Evolutionary conservation across 1,284 basidiomycete species (phyloP).

Genomic region (Boletellus deceptivus): DNA sequence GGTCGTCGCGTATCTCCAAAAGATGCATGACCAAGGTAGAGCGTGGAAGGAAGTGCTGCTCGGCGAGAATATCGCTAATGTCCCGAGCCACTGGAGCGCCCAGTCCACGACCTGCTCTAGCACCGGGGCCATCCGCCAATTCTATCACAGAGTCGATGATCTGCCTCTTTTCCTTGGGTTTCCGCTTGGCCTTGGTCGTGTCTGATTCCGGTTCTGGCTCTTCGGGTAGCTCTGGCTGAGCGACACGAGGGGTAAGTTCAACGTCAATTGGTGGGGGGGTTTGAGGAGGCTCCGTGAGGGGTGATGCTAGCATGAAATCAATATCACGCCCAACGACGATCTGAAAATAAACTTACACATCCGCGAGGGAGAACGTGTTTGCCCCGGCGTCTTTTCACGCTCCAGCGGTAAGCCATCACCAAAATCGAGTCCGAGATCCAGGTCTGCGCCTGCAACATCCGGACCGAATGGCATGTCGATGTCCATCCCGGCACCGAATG

Average conservation of each 20-base stretch:
- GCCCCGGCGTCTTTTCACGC: constrained; percentile 52
- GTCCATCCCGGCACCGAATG: constrained; percentile 59
- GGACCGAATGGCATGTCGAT: constrained; percentile 56
- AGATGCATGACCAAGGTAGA: constrained; percentile 81
- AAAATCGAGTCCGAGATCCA: constrained; percentile 74
- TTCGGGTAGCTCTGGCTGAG: constrained; percentile 39
- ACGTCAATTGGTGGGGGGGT: constrained; percentile 60
- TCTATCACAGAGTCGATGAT: constrained; percentile 85
- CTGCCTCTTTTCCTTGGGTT: constrained; percentile 69
- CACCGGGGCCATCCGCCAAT: constrained; percentile 69
- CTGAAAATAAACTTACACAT: constrained; percentile 52
- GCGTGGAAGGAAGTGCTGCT: constrained; percentile 80
- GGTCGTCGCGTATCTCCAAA: constrained; percentile 82
- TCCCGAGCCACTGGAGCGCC: constrained; percentile 61
- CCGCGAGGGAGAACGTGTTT: constrained; percentile 60
- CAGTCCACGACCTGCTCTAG: constrained; percentile 50
- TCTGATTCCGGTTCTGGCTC: constrained; percentile 32
- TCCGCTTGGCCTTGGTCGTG: constrained; percentile 47
- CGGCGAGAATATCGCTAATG: constrained; percentile 71
- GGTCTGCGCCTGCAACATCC: constrained; percentile 49
- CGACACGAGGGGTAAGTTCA: constrained; percentile 46
- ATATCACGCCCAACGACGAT: not conserved
- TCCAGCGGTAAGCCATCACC: constrained; percentile 47
- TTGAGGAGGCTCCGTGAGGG: constrained; percentile 64
- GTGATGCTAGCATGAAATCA: constrained; percentile 53